A percentile compares a stretch with the other conserved stretches of the same genome.
Evolutionary conservation across 768 basidiomycete species (phyloP).

Genomic region (Xerocomus spinulosus): DNA sequence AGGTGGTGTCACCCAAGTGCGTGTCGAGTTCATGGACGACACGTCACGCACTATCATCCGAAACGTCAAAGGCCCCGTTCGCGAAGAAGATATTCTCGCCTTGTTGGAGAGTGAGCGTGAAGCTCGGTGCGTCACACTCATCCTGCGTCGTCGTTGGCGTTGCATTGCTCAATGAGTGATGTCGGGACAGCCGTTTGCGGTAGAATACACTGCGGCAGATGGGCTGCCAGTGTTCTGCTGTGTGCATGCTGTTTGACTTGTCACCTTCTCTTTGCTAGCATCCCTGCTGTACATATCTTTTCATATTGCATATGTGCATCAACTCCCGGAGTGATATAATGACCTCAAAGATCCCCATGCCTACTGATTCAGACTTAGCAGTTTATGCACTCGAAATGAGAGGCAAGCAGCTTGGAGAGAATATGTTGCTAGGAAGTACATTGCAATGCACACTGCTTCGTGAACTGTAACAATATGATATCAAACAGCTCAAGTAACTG

Average conservation of each 20-base stretch:
- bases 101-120: slow-evolving; percentile 98
- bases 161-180: background rate
- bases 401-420: slow-evolving; percentile 13
- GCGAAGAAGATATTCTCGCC: slow-evolving; percentile 94
- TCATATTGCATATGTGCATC: background rate
- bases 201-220: slow-evolving; percentile 1
- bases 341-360: too few species aligned
- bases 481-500: slow-evolving; percentile 28
- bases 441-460: slow-evolving; percentile 25
- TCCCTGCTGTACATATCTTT: slow-evolving; percentile 4
- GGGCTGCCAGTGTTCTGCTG: too few species aligned
- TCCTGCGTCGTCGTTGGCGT: too few species aligned
- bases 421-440: slow-evolving; percentile 29
- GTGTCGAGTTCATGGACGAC: slow-evolving; percentile 99
- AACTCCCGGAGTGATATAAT: background rate
- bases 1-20: slow-evolving; percentile 98
- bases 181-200: slow-evolving; percentile 19
- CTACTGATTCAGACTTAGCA: too few species aligned
- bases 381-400: too few species aligned
- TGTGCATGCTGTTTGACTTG: background rate
- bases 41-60: slow-evolving; percentile 93
- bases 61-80: slow-evolving; percentile 97
- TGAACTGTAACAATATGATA: slow-evolving; percentile 26
- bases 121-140: slow-evolving; percentile 68
- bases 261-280: slow-evolving; percentile 2